Evolutionary conservation across 2,329 filamentous ascomycete species (phyloP), one percentile per base, ranked within the genome.

Genomic region (Coniochaeta pulveracea): DNA sequence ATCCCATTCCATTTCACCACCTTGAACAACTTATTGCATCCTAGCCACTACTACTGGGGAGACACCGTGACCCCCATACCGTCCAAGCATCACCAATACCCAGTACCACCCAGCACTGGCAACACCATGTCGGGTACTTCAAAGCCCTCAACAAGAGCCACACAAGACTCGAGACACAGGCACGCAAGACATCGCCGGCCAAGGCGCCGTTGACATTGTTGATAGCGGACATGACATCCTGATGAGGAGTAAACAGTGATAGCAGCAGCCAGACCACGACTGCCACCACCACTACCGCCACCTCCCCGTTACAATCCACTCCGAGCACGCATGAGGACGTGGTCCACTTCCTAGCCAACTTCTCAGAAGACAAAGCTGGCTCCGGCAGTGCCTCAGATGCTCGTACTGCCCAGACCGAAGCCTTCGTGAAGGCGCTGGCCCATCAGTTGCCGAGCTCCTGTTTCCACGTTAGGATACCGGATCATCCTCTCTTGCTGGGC

Each of bases 141-240:
- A n/a, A n/a, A n/a, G 28, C 28, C 18, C 18, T 31, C 28, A 16
- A 31, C 28, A 14, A 31, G 28, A 21, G 28, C 28, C 19, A 17
- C 19, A 19, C 28, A 31, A 14, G 28, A 19, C 28, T 31, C 28
- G 28, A 31, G 28, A 31, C 28, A 14, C 28, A 31, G 28, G 28
- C 28, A 31, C 28, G 28, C 28, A 31, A 17, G 22, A 19, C 28
- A 23, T 23, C 19, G 22, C 19, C 15, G 28, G 11, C 18, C 28
- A 31, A 14, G 11, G 22, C 15, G 11, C 14, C 18, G 26, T 31
- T 17, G 28, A 14, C 28, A 31, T n/a, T n/a, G n/a, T n/a, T n/a
- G n/a, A n/a, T n/a, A n/a, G n/a, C n/a, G 28, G 22, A 21, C 28
- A 31, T 8, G 28, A 16, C 22, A 31, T 31, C 28, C 28, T 31